Evolutionary conservation across 2,329 filamentous ascomycete species (phyloP).

Genomic region (Elsinoe ampelina): DNA sequence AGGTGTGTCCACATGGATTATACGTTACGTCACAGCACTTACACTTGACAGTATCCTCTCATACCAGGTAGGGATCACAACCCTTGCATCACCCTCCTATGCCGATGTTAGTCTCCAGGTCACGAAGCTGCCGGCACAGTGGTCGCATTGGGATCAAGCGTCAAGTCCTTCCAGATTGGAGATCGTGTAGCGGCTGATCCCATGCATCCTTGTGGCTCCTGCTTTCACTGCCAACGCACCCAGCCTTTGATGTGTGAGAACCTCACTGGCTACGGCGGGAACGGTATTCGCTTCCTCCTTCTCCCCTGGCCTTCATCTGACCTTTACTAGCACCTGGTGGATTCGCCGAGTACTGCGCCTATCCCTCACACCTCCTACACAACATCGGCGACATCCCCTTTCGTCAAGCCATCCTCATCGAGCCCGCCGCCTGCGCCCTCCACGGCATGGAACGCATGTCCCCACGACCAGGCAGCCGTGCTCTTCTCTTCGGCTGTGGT

Average conservation of each 20-base stretch:
- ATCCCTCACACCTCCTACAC: constrained; percentile 50
- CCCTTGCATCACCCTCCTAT: background rate
- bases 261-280: constrained; percentile 57
- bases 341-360: constrained; percentile 62
- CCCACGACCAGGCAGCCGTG: constrained; percentile 54
- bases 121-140: constrained; percentile 61
- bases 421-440: constrained; percentile 60
- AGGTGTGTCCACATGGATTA: background rate
- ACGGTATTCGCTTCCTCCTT: constrained; percentile 23
- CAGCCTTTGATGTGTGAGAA: constrained; percentile 60
- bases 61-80: constrained; percentile 12
- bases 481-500: constrained; percentile 58
- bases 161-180: constrained; percentile 51
- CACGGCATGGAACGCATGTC: constrained; percentile 61
- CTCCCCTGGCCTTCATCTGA: background rate
- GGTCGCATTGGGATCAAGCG: constrained; percentile 48
- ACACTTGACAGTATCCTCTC: constrained; percentile 17
- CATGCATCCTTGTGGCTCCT: constrained; percentile 60
- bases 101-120: constrained; percentile 31
- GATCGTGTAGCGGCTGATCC: constrained; percentile 55
- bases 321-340: constrained; percentile 50
- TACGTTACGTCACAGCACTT: background rate
- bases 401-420: constrained; percentile 60
- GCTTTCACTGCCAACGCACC: constrained; percentile 64
- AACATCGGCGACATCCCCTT: constrained; percentile 56